phyloP scores from a whole-genome alignment of 2,329 filamentous ascomycete species.

The Aspergillaceae sp. region DNA sequence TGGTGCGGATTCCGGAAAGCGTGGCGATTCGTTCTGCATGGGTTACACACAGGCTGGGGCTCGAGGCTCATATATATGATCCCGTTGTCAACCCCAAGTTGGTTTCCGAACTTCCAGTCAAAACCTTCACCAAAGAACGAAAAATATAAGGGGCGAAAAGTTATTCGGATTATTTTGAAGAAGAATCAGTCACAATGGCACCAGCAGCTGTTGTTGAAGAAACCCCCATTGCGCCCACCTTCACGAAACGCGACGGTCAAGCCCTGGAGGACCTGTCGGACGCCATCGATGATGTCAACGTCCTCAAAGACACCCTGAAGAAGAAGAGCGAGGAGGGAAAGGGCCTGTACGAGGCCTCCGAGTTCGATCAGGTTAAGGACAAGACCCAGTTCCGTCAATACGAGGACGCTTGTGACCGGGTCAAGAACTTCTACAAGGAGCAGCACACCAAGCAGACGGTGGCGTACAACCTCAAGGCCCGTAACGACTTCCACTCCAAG shows the following conservation, averaged over 20 bases:
- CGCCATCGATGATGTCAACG: slow-evolving; percentile 52
- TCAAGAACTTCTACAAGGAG: slow-evolving; percentile 77
- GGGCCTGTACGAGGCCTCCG: slow-evolving; percentile 45
- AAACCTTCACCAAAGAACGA: neutral
- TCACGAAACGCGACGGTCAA: slow-evolving; percentile 44
- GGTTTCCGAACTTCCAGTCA: neutral
- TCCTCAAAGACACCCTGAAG: slow-evolving; percentile 49
- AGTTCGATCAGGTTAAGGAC: slow-evolving; percentile 68
- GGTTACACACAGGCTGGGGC: neutral
- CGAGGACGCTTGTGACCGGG: slow-evolving; percentile 70
- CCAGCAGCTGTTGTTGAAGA: slow-evolving; percentile 19
- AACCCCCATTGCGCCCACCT: slow-evolving; percentile 12
- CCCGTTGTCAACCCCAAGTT: neutral
- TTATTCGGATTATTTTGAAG: neutral
- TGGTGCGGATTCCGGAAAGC: neutral
- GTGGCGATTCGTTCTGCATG: neutral
- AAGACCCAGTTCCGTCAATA: slow-evolving; percentile 76
- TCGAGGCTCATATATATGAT: neutral
- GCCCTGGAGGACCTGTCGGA: slow-evolving; percentile 53
- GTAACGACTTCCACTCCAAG: slow-evolving; percentile 59
- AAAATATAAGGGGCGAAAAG: neutral
- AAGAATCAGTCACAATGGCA: slow-evolving; percentile 18
- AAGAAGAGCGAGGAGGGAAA: slow-evolving; percentile 38
- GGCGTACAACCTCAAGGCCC: slow-evolving; percentile 72
- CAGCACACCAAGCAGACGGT: slow-evolving; percentile 52